Evolutionary conservation across 495 filamentous ascomycete species (phyloP), one percentile per base, ranked within the genome.

Genomic region (Lichina pygmaea): DNA sequence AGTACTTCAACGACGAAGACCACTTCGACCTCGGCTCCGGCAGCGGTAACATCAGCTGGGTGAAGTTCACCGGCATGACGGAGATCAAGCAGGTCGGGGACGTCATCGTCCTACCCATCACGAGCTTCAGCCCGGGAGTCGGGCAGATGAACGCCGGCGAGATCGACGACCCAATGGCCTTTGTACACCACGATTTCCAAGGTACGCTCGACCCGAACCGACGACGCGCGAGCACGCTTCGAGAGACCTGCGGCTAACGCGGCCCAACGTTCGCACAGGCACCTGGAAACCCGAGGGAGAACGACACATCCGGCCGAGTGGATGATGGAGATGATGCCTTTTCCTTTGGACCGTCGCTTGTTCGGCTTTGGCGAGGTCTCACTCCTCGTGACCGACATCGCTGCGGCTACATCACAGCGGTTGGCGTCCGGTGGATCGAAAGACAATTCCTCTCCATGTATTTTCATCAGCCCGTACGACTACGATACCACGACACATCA

Each of bases 151-250:
- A 78, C 32, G 82, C 89, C n/a, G 76, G 74, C 49, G 85, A 89
- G 45, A 67, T 73, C 10, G 86, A 94, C 53, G 77, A 95, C 54
- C 84, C 86, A 6, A 89, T 95, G 83, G 89, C 89, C 5, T 95
- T 93, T 65, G 89, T 97, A 46, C 82, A 92, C 62, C 89, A 97
- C 59, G 75, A 85, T 41, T 97, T 97, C 62, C 84, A 86, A 66
- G 89, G 89, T 94, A 58, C 11, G 24, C 24, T 24, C 4, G 24
- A 24, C 24, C 4, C 24, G 24, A 24, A 2, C 24, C 2, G 24
- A 24, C 24, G 24, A 24, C 24, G 24, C 24, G 24, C 24, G 24
- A 24, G 24, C 4, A 24, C 2, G 24, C 24, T 39, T 15, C 2
- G 13, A 5, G 11, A 39, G 36, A 39, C 36, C 2, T 15, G 11